Base-by-base conservation (phyloP, 2,329 filamentous ascomycete species). In the Talaromyces sp. region DNA sequence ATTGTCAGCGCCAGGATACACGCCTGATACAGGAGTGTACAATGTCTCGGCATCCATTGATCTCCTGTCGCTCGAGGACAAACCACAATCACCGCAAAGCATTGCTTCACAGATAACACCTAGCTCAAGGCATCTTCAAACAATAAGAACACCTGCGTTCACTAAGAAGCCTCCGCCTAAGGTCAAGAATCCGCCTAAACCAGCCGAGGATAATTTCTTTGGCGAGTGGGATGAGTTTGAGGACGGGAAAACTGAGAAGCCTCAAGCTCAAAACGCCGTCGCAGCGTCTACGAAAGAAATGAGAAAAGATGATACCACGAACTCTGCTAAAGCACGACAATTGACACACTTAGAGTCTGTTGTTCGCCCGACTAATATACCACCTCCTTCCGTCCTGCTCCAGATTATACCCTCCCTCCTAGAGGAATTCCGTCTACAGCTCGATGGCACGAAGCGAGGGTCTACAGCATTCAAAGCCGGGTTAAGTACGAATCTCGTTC, bases 371-470 rank as follows among this genome's bases (percentile, higher is more conserved):
- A 91, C 87, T 18, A 97, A 96, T 71, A 87, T 97, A 7, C 93
- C 93, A 9, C 93, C 93, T 4, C 93, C 93, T 1, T 91, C 91
- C 0, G 83, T 96, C 21, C 81, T 98, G 14, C 82, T 98, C 23
- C 87, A 90, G 8, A 76, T 92, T 7, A 92, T 96, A 67, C 86
- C 91, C 0, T 80, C 84, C 7, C 78, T 96, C 5, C 85, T 96
- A 65, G 81, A 84, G 21, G 80, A 88, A 31, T 87, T 88, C 4
- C 84, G 88, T 65, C 78, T 83, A 18, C 80, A 82, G 23, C 81
- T 93, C 1, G 88, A 91, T 73, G 85, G 86, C 67, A 85, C 86
- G 2, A 82, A 90, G 60, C 82, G 84, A 39, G 81, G 83, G 12
- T 84, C 88, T 58, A 76, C 81, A 2, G 58, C 63, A n/a, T 44